These are phyloP conservation scores for Harringtonia lauricola DNA, from an alignment of 2,329 filamentous ascomycete genomes.

Conservation along the genomic window DNA sequence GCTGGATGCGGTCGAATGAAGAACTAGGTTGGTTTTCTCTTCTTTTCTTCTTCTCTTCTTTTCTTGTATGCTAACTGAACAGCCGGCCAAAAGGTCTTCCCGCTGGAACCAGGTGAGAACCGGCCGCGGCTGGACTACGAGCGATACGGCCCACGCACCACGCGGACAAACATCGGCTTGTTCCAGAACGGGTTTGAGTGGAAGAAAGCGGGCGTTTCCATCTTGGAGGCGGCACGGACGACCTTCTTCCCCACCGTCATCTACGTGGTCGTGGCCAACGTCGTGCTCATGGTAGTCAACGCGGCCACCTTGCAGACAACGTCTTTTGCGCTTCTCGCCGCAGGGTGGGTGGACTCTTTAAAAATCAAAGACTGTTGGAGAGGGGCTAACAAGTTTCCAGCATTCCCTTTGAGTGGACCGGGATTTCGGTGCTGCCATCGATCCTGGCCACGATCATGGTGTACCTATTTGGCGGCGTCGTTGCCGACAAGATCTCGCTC, in stretches of 20 bases:
- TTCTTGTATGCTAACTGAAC: too few species aligned
- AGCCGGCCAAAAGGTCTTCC: slow-evolving; percentile 4
- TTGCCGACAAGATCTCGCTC: slow-evolving; percentile 7
- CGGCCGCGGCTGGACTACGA: slow-evolving; percentile 8
- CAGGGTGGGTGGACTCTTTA: neutral
- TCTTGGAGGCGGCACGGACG: slow-evolving; percentile 19
- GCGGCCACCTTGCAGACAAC: slow-evolving; percentile 4
- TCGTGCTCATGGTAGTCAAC: slow-evolving; percentile 11
- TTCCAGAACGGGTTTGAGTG: slow-evolving; percentile 20
- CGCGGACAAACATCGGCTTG: slow-evolving; percentile 20
- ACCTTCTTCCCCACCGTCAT: slow-evolving; percentile 22
- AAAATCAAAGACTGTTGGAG: neutral
- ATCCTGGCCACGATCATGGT: slow-evolving; percentile 4
- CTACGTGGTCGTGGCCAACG: slow-evolving; percentile 19
- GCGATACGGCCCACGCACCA: slow-evolving; percentile 15
- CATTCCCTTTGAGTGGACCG: slow-evolving; percentile 7
- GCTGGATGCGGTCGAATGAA: slow-evolving; percentile 13
- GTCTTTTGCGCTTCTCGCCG: slow-evolving; percentile 5
- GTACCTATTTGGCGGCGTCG: slow-evolving; percentile 6
- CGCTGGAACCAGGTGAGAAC: slow-evolving; percentile 15
- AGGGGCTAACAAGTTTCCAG: neutral
- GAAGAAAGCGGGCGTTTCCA: slow-evolving; percentile 14
- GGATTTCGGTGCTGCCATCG: slow-evolving; percentile 2
- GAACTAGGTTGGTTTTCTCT: slow-evolving; percentile 15
- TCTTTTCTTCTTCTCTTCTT: too few species aligned